A percentile compares a stretch with the other conserved stretches of the same genome.
Conservation (phyloP, 2,329 filamentous ascomycete species). For the Xylaria sp. region DNA sequence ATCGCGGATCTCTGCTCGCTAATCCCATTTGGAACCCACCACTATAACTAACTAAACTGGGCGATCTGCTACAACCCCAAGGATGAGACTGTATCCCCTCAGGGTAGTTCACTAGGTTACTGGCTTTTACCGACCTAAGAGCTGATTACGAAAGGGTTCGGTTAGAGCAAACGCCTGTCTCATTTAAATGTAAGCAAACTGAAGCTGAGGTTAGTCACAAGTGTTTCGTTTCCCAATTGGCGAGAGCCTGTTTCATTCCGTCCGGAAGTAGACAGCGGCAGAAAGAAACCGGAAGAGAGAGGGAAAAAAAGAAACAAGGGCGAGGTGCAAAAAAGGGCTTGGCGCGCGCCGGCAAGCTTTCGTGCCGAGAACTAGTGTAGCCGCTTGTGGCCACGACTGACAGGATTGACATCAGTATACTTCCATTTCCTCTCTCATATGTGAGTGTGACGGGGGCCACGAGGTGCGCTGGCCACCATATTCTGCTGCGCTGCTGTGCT, state of each 20-base stretch:
- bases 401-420: conserved; percentile 27
- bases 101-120: neutral
- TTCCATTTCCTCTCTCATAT: neutral
- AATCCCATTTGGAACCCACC: neutral
- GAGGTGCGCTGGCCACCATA: conserved; percentile 1
- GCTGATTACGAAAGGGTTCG: neutral
- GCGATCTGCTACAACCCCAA: neutral
- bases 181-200: neutral
- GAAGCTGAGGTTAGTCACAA: neutral
- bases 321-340: conserved; percentile 19
- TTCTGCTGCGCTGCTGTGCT: neutral
- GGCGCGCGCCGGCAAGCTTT: conserved; percentile 38
- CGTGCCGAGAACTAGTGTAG: conserved; percentile 38
- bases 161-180: neutral
- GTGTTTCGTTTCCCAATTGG: conserved; percentile 3
- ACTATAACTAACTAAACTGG: neutral
- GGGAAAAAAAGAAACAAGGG: neutral
- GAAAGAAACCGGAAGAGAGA: neutral
- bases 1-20: neutral
- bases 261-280: conserved; percentile 16
- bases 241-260: conserved; percentile 18
- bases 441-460: neutral
- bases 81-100: conserved; percentile 2
- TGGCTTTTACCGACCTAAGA: neutral
- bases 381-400: conserved; percentile 30